phyloP scores from a whole-genome alignment of 495 filamentous ascomycete genomes.

The Xylona heveae region DNA sequence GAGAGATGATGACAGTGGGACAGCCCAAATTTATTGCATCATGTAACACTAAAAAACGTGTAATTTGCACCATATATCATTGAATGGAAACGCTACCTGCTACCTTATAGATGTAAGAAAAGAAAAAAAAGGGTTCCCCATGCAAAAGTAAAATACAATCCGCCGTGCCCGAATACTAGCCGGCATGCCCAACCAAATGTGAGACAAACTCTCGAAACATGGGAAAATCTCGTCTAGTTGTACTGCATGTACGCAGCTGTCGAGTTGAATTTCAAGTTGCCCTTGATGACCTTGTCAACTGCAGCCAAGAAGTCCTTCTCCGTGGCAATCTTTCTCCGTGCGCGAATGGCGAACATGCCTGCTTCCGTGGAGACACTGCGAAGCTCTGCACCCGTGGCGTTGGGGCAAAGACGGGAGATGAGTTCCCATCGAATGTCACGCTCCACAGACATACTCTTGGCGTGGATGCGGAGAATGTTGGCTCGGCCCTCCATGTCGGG shows the following conservation, averaged over 20 bases:
- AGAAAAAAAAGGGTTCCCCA: too few relatives aligned
- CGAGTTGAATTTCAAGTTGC: conserved; percentile 97
- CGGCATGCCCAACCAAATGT: too few relatives aligned
- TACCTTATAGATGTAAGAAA: too few relatives aligned
- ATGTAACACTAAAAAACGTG: too few relatives aligned
- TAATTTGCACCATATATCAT: too few relatives aligned
- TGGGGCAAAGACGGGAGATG: conserved; percentile 89
- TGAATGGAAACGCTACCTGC: too few relatives aligned
- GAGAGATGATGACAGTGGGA: too few relatives aligned
- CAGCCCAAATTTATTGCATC: too few relatives aligned
- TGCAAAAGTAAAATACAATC: too few relatives aligned
- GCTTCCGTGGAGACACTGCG: conserved; percentile 96
- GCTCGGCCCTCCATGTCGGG: conserved; percentile 92
- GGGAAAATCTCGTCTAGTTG: conserved; percentile 70
- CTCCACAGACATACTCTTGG: conserved; percentile 99
- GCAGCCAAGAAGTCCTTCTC: conserved; percentile 98
- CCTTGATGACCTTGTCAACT: conserved; percentile 99
- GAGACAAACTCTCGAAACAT: too few relatives aligned
- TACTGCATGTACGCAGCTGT: conserved; percentile 99
- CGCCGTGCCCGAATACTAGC: too few relatives aligned
- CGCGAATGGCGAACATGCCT: conserved; percentile 96
- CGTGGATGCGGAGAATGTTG: conserved; percentile 94
- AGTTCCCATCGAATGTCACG: conserved; percentile 97
- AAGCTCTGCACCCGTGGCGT: conserved; percentile 88
- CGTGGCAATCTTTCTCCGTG: conserved; percentile 88